A percentile compares a stretch with the other conserved stretches of the same genome.
Evolutionary conservation across 169 alveolate genomes (phyloP).

Genomic region (Eimeria falciformis): DNA sequence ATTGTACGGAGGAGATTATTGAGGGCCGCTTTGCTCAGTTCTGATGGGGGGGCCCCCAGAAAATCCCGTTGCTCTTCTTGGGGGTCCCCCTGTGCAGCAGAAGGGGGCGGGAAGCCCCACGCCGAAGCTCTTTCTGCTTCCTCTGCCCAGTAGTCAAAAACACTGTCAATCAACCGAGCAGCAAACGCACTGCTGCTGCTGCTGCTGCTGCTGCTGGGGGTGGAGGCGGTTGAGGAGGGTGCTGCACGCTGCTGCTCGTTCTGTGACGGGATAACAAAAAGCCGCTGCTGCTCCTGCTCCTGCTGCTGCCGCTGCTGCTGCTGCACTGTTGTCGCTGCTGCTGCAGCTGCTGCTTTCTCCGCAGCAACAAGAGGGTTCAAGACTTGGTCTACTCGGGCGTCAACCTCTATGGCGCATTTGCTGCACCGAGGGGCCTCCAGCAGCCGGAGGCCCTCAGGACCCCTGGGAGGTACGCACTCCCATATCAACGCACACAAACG

Average conservation of each 20-base stretch:
- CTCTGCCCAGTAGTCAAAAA: conserved; percentile 72
- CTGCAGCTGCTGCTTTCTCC: conserved; percentile 27
- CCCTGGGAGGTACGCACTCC: conserved; percentile 28
- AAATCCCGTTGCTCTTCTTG: conserved; percentile 21
- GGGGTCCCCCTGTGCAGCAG: conserved; percentile 15
- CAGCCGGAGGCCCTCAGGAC: conserved; percentile 51
- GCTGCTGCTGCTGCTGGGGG: conserved; percentile 7
- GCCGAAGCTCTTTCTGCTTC: conserved; percentile 69
- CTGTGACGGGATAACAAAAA: neutral
- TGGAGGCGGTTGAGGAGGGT: neutral
- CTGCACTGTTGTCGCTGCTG: conserved; percentile 4
- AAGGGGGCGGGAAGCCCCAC: conserved; percentile 47
- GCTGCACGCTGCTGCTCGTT: too few relatives aligned
- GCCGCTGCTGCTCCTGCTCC: conserved; percentile 13
- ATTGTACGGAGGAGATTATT: neutral
- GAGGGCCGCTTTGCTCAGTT: conserved; percentile 28
- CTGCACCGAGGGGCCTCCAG: conserved; percentile 58
- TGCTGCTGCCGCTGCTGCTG: neutral
- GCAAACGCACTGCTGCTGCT: conserved; percentile 1
- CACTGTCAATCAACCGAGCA: conserved; percentile 62
- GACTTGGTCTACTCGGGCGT: conserved; percentile 62
- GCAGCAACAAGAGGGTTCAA: conserved; percentile 57
- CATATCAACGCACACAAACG: conserved; percentile 27
- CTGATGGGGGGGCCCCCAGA: conserved; percentile 12
- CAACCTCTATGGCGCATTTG: conserved; percentile 51